These are phyloP conservation scores for Hypoxylon sp. DNA, from an alignment of 2,329 filamentous ascomycete genomes.

Conservation along the genomic window DNA sequence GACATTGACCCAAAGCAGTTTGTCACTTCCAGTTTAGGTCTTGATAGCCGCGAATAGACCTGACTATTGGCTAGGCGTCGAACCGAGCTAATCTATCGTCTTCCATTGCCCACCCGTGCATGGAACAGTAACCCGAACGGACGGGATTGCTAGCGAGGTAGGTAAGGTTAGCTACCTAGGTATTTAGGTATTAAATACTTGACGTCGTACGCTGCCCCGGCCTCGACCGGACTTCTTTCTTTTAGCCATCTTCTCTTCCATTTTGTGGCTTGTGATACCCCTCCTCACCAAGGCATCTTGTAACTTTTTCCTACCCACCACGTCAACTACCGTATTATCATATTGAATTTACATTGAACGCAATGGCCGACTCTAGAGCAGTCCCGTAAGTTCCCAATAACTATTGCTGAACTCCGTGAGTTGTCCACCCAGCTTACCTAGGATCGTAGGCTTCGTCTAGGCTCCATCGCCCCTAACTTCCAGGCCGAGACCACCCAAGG, in stretches of 20 bases:
- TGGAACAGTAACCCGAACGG: conserved; percentile 16
- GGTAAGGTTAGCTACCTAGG: conserved; percentile 2
- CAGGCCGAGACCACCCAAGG: conserved; percentile 83
- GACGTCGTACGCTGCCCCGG: conserved; percentile 25
- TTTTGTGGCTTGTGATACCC: conserved; percentile 27
- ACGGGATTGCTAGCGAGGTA: conserved; percentile 6
- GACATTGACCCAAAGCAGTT: conserved; percentile 35
- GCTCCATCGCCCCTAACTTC: conserved; percentile 82
- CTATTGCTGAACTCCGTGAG: not conserved
- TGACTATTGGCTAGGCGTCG: conserved; percentile 25
- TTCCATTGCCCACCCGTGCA: conserved; percentile 25
- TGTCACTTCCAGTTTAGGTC: conserved; percentile 29
- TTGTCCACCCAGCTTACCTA: conserved; percentile 6
- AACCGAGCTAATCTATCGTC: conserved; percentile 18
- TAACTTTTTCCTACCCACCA: not conserved
- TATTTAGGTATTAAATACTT: conserved; percentile 30
- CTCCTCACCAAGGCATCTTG: conserved; percentile 9
- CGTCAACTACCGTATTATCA: not conserved
- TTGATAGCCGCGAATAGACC: conserved; percentile 21
- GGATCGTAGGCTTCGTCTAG: conserved; percentile 70
- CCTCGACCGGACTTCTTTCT: conserved; percentile 6
- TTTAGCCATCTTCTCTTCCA: conserved; percentile 4
- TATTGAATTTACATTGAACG: conserved; percentile 22
- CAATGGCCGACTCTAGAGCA: conserved; percentile 50
- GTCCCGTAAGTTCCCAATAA: conserved; percentile 48